phyloP scores from a whole-genome alignment of 2,329 filamentous ascomycete genomes.

The Teratosphaeria gauchensis region DNA sequence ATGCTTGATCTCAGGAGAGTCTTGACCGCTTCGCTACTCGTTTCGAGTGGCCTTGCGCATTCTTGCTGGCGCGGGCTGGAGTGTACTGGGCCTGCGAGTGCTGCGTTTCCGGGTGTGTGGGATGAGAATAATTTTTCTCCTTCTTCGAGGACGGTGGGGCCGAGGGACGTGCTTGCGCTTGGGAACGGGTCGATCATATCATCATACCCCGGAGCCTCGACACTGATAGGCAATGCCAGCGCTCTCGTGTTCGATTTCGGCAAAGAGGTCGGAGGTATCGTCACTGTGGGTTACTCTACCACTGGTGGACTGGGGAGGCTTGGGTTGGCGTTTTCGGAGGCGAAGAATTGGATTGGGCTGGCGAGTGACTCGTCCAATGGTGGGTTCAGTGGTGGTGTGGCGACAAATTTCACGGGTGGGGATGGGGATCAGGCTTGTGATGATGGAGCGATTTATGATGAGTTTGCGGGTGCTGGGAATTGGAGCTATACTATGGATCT shows the following conservation, averaged over 20 bases:
- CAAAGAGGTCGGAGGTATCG: slow-evolving; percentile 47
- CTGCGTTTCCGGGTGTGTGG: slow-evolving; percentile 50
- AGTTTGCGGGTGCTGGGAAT: slow-evolving; percentile 26
- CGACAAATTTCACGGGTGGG: slow-evolving; percentile 1
- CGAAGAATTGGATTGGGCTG: slow-evolving; percentile 34
- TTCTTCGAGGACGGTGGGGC: slow-evolving; percentile 40
- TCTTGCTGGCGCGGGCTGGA: slow-evolving; percentile 47
- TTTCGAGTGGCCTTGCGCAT: slow-evolving; percentile 7
- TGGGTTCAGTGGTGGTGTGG: slow-evolving; percentile 18
- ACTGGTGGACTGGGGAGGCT: slow-evolving; percentile 29
- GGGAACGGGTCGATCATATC: slow-evolving; percentile 25
- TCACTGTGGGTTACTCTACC: slow-evolving; percentile 41
- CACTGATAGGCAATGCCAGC: slow-evolving; percentile 39
- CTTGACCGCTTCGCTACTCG: neutral
- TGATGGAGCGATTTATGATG: slow-evolving; percentile 39
- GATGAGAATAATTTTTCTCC: slow-evolving; percentile 50
- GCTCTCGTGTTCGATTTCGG: slow-evolving; percentile 51
- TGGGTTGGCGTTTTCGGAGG: slow-evolving; percentile 34
- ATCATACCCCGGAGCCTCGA: slow-evolving; percentile 21
- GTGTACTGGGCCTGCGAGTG: slow-evolving; percentile 41
- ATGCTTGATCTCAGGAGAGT: neutral
- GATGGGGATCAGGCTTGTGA: slow-evolving; percentile 19
- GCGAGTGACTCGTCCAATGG: slow-evolving; percentile 35
- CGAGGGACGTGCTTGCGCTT: slow-evolving; percentile 34
- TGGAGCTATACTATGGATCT: slow-evolving; percentile 37